Evolutionary conservation across 345 rosid genomes (phyloP), one percentile per base, ranked within the genome.

Genomic region (Arabis alpina): DNA sequence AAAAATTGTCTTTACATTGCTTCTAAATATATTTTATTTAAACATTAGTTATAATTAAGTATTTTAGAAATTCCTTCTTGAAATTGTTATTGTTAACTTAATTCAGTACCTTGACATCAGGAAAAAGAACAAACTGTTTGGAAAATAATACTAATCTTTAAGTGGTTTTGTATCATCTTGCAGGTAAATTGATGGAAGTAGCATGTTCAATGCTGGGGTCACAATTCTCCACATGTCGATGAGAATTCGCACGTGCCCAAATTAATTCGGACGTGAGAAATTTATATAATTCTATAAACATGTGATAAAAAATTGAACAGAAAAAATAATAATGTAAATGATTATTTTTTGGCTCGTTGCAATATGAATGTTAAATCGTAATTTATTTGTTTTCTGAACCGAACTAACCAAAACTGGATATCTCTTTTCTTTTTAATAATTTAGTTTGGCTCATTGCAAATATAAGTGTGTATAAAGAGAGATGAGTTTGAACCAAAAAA

Each of bases 181-280:
- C 80, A 76, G 80, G 76, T 58, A 76, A 58, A 58, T 64, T 76
- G 68, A 70, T 76, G 76, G 76, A 76, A 36, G 14, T 71, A 57
- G 76, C 76, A 60, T 76, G 76, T 40, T 64, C 44, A 37, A 71
- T 76, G 72, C 48, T 76, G 13, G 57, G 75, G 3, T 76, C 66
- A 49, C 70, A 55, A 63, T 62, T 49, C 42, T 19, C n/a, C 54
- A 47, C 64, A 54, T 75, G 79, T 48, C 60, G 54, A 41, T 75
- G 66, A 75, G 10, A 55, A 23, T 40, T 65, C 19, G 44, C 59
- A 47, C 10, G 24, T 8, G 65, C 11, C 13, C 58, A 47, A 43
- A 51, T 12, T 53, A 10, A 44, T 52, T 15, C 43, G n/a, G 69
- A 59, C 12, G 47, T 54, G 70, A 47, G 65, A 61, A 56, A 55